phyloP scores from a whole-genome alignment of 495 filamentous ascomycete species.

The Tuber melanosporum region DNA sequence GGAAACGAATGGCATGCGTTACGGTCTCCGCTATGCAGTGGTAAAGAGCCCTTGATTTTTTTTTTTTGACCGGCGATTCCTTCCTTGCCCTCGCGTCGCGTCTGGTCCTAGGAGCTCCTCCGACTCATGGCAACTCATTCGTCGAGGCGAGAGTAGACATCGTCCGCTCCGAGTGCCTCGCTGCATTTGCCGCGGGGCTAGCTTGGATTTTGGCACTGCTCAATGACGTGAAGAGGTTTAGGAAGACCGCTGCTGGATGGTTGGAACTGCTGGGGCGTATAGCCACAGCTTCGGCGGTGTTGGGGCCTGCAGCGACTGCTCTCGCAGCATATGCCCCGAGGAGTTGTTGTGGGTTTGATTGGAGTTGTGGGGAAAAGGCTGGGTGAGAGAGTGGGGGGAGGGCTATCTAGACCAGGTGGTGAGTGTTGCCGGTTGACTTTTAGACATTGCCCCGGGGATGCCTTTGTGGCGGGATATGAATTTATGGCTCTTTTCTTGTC shows the following conservation, averaged over 20 bases:
- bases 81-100: background rate
- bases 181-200: conserved; percentile 14
- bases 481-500: background rate
- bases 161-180: conserved; percentile 1
- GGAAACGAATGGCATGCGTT: too few species aligned
- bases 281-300: conserved; percentile 3
- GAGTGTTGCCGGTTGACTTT: background rate
- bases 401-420: background rate
- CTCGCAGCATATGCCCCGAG: conserved; percentile 18
- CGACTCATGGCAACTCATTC: background rate
- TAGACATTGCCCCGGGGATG: background rate
- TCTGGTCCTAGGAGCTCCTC: conserved; percentile 7
- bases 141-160: background rate
- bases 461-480: background rate
- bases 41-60: too few species aligned
- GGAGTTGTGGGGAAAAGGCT: background rate
- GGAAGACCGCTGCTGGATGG: conserved; percentile 9
- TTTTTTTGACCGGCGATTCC: background rate
- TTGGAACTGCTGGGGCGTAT: background rate
- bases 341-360: conserved; percentile 2
- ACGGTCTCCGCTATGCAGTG: conserved; percentile 16
- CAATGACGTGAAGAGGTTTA: conserved; percentile 12
- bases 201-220: conserved; percentile 19
- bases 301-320: conserved; percentile 15
- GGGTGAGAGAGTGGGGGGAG: background rate